Percentiles rank a stretch among this genome's conserved stretches.
Evolutionary conservation across 2,329 filamentous ascomycete genomes (phyloP).

Genomic region (Gnomoniopsis sp.): DNA sequence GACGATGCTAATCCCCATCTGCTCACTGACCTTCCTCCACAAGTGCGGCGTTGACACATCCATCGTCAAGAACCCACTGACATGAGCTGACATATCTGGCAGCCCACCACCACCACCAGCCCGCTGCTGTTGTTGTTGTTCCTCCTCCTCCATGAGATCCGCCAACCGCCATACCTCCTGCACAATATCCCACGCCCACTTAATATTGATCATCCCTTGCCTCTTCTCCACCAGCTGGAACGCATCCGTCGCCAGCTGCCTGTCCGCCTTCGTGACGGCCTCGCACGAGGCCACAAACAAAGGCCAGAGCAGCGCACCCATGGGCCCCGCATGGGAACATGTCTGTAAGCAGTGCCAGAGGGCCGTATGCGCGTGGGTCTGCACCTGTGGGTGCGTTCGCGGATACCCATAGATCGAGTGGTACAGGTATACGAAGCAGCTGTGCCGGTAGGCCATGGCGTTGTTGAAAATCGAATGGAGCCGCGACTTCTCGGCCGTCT

Average conservation of each 20-base stretch:
- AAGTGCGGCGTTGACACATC: constrained; percentile 33
- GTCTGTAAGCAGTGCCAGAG: constrained; percentile 53
- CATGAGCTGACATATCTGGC: neutral
- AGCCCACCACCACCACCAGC: neutral
- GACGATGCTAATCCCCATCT: constrained; percentile 57
- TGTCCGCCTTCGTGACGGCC: constrained; percentile 46
- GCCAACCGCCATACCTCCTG: constrained; percentile 58
- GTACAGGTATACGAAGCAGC: constrained; percentile 56
- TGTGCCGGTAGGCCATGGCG: constrained; percentile 58
- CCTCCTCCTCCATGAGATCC: constrained; percentile 31
- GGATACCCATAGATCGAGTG: constrained; percentile 49
- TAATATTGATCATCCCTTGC: constrained; percentile 65
- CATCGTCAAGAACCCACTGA: neutral
- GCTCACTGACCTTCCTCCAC: constrained; percentile 55
- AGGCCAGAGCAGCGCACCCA: constrained; percentile 63
- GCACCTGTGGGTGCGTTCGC: constrained; percentile 47
- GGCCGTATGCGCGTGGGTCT: constrained; percentile 48
- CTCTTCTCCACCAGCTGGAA: constrained; percentile 52
- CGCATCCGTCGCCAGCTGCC: constrained; percentile 46
- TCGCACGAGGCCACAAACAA: constrained; percentile 63
- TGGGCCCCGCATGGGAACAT: constrained; percentile 53
- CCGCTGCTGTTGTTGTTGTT: constrained; percentile 1
- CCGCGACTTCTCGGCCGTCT: constrained; percentile 34
- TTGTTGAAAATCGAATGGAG: constrained; percentile 56
- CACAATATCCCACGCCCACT: constrained; percentile 57